phyloP scores from a whole-genome alignment of 495 filamentous ascomycete genomes.

The Penicillium robsamsonii region DNA sequence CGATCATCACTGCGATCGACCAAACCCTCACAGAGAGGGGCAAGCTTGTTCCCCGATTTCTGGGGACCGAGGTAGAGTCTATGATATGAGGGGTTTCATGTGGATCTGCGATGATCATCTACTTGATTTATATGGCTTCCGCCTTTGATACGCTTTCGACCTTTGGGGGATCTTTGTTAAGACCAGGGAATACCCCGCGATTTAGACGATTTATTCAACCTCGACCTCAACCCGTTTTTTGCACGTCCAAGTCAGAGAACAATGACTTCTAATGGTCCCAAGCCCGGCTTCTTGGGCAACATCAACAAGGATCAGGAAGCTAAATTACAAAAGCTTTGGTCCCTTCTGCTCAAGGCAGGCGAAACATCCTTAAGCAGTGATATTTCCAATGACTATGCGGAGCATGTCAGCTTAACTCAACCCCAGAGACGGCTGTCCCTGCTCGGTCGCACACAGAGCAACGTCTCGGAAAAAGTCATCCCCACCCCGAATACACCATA shows the following conservation, averaged over 20 bases:
- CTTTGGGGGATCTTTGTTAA: not conserved
- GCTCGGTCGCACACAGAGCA: slow-evolving; percentile 29
- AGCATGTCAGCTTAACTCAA: slow-evolving; percentile 17
- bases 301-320: slow-evolving; percentile 78
- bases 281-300: slow-evolving; percentile 76
- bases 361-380: slow-evolving; percentile 39
- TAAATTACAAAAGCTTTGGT: slow-evolving; percentile 83
- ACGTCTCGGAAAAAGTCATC: slow-evolving; percentile 23
- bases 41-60: slow-evolving; percentile 10
- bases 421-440: slow-evolving; percentile 26
- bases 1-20: slow-evolving; percentile 2
- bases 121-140: slow-evolving; percentile 5
- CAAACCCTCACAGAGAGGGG: slow-evolving; percentile 2
- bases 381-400: slow-evolving; percentile 5
- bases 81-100: slow-evolving; percentile 29
- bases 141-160: not conserved
- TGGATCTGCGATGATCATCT: slow-evolving; percentile 24
- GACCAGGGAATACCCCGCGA: not conserved
- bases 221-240: not conserved
- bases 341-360: slow-evolving; percentile 68
- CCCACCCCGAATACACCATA: slow-evolving; percentile 15
- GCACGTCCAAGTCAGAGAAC: not conserved
- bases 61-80: slow-evolving; percentile 26
- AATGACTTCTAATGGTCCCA: slow-evolving; percentile 28
- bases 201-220: not conserved